A percentile compares a stretch with the other conserved stretches of the same genome.
Evolutionary conservation across 2,329 filamentous ascomycete species (phyloP).

Genomic region (Endoconidiophora laricicola): DNA sequence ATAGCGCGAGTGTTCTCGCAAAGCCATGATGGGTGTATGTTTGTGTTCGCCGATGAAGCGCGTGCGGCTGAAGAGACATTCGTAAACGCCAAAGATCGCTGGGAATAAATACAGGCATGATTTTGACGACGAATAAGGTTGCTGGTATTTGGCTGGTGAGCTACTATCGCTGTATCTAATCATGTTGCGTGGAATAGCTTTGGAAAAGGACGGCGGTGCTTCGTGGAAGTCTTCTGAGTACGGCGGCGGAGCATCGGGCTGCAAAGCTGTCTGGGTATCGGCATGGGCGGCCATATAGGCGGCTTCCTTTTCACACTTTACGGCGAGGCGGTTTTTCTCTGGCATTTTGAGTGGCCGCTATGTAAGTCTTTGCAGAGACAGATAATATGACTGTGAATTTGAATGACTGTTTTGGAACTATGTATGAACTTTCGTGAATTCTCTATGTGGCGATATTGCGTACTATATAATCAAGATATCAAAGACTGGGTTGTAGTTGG

Average conservation of each 20-base stretch:
- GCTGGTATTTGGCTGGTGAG: neutral
- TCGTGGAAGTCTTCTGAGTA: neutral
- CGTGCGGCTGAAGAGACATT: conserved; percentile 3
- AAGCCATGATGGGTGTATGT: conserved; percentile 4
- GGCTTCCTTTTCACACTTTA: conserved; percentile 4
- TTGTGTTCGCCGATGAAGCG: conserved; percentile 8
- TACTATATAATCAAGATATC: too few species aligned
- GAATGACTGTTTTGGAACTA: too few species aligned
- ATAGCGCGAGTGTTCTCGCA: conserved; percentile 2
- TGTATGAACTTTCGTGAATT: too few species aligned
- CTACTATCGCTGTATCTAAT: neutral
- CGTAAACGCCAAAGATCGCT: conserved; percentile 8
- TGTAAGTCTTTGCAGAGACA: too few species aligned
- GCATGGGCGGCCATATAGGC: conserved; percentile 6
- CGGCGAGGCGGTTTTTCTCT: too few species aligned
- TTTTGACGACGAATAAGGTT: neutral
- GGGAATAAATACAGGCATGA: conserved; percentile 7
- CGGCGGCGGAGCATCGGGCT: neutral
- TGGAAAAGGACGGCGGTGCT: neutral
- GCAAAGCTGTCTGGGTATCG: neutral
- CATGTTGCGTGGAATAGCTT: neutral
- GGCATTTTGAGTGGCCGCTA: too few species aligned
- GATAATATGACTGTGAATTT: too few species aligned
- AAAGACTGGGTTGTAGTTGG: too few species aligned
- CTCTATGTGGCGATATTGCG: too few species aligned